Evolutionary conservation across 2,329 filamentous ascomycete genomes (phyloP).

Genomic region (Aspergillus latus): DNA sequence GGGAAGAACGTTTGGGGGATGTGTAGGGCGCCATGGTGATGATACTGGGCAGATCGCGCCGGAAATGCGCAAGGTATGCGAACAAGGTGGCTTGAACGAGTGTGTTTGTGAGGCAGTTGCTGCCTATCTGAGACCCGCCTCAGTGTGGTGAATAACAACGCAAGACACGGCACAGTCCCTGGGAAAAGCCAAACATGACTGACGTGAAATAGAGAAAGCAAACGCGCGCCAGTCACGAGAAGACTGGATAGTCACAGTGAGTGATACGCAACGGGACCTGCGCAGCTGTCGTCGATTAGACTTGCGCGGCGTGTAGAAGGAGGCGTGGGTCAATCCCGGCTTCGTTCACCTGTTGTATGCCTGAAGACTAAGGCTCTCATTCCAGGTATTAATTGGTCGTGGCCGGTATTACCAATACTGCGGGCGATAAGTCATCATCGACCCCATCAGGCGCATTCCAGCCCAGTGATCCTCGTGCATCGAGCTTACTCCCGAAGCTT

Average conservation of each 20-base stretch:
- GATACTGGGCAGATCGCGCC: neutral
- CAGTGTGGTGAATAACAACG: conserved; percentile 14
- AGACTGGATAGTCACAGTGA: neutral
- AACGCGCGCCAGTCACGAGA: conserved; percentile 1
- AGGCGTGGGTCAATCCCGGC: conserved; percentile 9
- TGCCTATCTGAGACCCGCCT: conserved; percentile 18
- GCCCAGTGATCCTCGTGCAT: conserved; percentile 7
- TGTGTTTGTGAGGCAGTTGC: conserved; percentile 3
- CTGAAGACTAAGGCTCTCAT: neutral
- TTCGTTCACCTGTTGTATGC: conserved; percentile 11
- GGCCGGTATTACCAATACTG: too few relatives aligned
- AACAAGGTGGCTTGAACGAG: neutral
- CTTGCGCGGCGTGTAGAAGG: conserved; percentile 12
- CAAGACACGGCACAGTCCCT: conserved; percentile 6
- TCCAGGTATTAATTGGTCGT: neutral
- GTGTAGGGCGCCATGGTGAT: conserved; percentile 35
- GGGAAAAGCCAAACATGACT: conserved; percentile 19
- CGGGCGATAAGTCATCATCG: neutral
- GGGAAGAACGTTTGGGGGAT: conserved; percentile 27
- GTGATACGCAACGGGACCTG: conserved; percentile 1
- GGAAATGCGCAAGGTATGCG: neutral
- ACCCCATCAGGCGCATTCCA: conserved; percentile 9
- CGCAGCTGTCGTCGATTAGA: conserved; percentile 5
- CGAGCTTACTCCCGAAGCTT: conserved; percentile 7
- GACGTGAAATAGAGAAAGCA: neutral